These are phyloP conservation scores for Sphaerulina populicola DNA, from an alignment of 2,329 filamentous ascomycete species.

Conservation along the genomic window DNA sequence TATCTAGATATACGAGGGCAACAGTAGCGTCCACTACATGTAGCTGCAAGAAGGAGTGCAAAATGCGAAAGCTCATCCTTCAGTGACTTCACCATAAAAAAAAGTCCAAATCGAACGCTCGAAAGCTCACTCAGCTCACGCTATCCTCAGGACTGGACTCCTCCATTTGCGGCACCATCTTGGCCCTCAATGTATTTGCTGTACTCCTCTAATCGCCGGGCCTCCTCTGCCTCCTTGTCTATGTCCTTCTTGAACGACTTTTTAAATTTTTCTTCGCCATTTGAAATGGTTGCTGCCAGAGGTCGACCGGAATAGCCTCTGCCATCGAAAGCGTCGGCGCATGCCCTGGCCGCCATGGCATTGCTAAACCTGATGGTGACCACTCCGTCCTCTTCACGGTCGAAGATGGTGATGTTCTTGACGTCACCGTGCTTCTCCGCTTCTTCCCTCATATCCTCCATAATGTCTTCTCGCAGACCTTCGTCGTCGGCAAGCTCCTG, in stretches of 20 bases:
- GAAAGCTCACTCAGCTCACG: background rate
- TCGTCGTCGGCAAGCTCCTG: slow-evolving; percentile 78
- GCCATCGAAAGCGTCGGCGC: slow-evolving; percentile 64
- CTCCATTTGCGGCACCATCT: background rate
- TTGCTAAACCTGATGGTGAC: slow-evolving; percentile 76
- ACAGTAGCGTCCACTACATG: too few relatives aligned
- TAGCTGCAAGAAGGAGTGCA: too few relatives aligned
- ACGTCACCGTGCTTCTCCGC: slow-evolving; percentile 78
- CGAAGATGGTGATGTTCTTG: slow-evolving; percentile 84
- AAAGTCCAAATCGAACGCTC: background rate
- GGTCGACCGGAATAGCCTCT: slow-evolving; percentile 66
- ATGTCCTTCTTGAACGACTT: slow-evolving; percentile 46
- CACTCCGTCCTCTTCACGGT: slow-evolving; percentile 75
- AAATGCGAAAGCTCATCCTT: too few relatives aligned
- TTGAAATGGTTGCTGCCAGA: slow-evolving; percentile 51
- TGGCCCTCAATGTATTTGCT: slow-evolving; percentile 18
- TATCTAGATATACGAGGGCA: too few relatives aligned
- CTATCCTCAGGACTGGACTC: background rate
- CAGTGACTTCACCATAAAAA: too few relatives aligned
- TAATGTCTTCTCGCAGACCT: slow-evolving; percentile 76
- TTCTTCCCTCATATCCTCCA: slow-evolving; percentile 86
- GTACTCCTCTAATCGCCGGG: slow-evolving; percentile 22
- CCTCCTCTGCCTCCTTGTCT: slow-evolving; percentile 19
- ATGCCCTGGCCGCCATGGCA: slow-evolving; percentile 60
- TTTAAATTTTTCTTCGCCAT: slow-evolving; percentile 61